phyloP scores from a whole-genome alignment of 805 yeast species.

The Candida khao-thaluensis region DNA sequence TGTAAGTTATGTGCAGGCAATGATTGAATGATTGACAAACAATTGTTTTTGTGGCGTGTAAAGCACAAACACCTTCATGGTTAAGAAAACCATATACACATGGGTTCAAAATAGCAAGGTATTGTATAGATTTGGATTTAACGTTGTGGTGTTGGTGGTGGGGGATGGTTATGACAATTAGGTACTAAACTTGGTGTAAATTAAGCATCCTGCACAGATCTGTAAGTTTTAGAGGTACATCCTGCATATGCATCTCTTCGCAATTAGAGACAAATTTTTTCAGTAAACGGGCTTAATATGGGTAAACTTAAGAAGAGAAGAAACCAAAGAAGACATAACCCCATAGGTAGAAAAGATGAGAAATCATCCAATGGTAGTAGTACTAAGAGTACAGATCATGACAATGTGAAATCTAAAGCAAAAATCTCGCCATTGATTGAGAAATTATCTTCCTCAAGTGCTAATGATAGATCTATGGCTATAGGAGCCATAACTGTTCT shows the following conservation, averaged over 20 bases:
- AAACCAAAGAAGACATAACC: constrained; percentile 36
- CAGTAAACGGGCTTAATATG: constrained; percentile 40
- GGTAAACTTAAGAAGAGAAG: constrained; percentile 68
- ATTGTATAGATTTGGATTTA: no score
- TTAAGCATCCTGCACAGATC: no score
- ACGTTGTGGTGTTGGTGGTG: no score
- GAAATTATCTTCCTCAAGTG: constrained; percentile 58
- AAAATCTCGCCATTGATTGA: constrained; percentile 68
- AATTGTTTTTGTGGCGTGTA: no score
- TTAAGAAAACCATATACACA: no score
- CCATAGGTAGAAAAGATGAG: constrained; percentile 20
- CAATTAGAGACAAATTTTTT: constrained; percentile 7
- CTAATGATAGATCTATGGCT: constrained; percentile 78
- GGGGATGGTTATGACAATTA: no score
- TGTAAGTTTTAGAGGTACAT: no score
- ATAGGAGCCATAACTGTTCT: constrained; percentile 68
- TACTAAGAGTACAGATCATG: constrained; percentile 10
- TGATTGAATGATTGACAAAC: not conserved
- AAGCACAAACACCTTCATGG: no score
- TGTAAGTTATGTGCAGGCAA: not conserved
- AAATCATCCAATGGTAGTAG: not conserved
- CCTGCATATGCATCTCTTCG: constrained; percentile 5
- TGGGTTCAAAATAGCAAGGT: not conserved
- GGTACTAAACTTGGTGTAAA: no score
- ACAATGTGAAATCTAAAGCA: constrained; percentile 46